Evolutionary conservation across 441 rosid genomes (phyloP).

Genomic region (Macaranga tanarius): DNA sequence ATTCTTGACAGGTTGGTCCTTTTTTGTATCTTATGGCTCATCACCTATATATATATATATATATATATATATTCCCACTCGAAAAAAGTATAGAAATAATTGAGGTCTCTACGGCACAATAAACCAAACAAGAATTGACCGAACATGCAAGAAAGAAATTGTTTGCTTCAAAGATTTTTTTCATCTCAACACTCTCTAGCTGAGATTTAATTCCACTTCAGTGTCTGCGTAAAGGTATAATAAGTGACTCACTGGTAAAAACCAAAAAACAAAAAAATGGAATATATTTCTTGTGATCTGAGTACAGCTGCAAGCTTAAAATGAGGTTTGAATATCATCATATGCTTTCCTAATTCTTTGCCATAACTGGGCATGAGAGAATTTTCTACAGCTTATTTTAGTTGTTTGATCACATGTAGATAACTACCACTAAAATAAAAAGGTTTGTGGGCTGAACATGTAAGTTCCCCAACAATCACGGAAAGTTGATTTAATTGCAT

Average conservation of each 20-base stretch:
- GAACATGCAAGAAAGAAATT: neutral
- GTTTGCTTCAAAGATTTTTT: slow-evolving; percentile 23
- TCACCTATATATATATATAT: slow-evolving; percentile 7
- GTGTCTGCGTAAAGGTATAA: too few relatives aligned
- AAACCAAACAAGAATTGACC: slow-evolving; percentile 19
- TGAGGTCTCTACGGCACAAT: slow-evolving; percentile 1
- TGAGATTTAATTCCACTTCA: too few relatives aligned
- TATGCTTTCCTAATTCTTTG: too few relatives aligned
- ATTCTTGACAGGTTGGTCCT: slow-evolving; percentile 31
- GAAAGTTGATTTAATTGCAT: neutral
- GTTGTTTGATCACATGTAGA: neutral
- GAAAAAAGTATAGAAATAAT: too few relatives aligned
- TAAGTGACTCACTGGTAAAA: too few relatives aligned
- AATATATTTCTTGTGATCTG: too few relatives aligned
- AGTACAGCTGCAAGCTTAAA: too few relatives aligned
- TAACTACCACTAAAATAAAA: neutral
- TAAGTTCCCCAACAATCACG: neutral
- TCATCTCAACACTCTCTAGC: neutral
- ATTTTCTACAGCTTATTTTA: neutral
- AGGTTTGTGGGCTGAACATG: neutral
- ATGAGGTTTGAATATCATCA: too few relatives aligned
- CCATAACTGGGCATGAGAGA: too few relatives aligned
- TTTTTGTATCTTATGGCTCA: slow-evolving; percentile 5
- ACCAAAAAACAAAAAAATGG: too few relatives aligned
- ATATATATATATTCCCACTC: too few relatives aligned